phyloP scores from a whole-genome alignment of 2,329 filamentous ascomycete species.

The Beauveria australis region DNA sequence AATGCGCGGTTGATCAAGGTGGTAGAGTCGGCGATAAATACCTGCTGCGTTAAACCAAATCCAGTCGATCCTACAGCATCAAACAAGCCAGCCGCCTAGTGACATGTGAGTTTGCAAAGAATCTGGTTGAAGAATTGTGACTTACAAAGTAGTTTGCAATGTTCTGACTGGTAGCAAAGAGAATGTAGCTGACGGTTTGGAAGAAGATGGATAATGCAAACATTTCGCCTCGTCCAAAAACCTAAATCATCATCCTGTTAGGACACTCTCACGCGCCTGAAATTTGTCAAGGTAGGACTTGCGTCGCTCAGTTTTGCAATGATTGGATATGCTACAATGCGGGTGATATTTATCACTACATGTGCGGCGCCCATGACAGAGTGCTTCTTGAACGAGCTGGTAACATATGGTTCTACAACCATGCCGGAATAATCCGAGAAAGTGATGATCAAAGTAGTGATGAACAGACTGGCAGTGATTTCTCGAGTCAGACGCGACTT shows the following conservation, averaged over 20 bases:
- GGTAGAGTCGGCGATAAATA: constrained; percentile 57
- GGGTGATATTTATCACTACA: constrained; percentile 39
- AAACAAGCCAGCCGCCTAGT: constrained; percentile 45
- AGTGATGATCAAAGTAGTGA: constrained; percentile 22
- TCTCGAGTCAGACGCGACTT: neutral
- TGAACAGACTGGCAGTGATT: constrained; percentile 18
- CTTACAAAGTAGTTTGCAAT: constrained; percentile 43
- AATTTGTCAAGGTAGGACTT: neutral
- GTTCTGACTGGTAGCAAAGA: constrained; percentile 48
- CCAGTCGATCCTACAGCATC: constrained; percentile 46
- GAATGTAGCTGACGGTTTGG: constrained; percentile 36
- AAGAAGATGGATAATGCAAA: constrained; percentile 31
- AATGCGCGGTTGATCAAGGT: constrained; percentile 52
- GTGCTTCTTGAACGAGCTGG: constrained; percentile 35
- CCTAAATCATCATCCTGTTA: constrained; percentile 14
- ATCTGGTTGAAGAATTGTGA: neutral
- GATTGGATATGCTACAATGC: constrained; percentile 48
- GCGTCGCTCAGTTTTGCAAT: constrained; percentile 51
- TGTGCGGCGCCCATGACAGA: constrained; percentile 40
- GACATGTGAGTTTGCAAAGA: rapidly evolving
- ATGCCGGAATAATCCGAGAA: constrained; percentile 25
- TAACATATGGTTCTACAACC: constrained; percentile 25
- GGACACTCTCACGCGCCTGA: too few relatives aligned
- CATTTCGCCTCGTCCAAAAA: constrained; percentile 50
- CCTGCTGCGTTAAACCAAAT: constrained; percentile 26